Evolutionary conservation across 768 basidiomycete genomes (phyloP).

Genomic region (Grammothele lineata): DNA sequence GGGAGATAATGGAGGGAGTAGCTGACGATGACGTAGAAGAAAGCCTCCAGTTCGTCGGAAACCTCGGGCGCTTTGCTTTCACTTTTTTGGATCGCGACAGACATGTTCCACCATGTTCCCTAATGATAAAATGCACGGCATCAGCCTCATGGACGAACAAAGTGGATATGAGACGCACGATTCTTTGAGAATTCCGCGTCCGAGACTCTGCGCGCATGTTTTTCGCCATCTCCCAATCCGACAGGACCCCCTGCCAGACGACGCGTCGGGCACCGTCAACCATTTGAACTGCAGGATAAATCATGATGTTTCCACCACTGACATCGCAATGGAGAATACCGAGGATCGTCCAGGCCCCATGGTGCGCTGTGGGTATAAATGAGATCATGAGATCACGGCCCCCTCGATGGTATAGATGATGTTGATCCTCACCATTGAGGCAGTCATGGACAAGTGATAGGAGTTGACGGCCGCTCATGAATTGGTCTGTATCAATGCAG

Average conservation of each 20-base stretch:
- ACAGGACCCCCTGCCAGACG: neutral
- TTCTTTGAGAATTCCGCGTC: neutral
- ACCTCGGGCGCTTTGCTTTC: neutral
- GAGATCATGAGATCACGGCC: too few species aligned
- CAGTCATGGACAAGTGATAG: too few species aligned
- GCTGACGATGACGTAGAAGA: constrained; percentile 5
- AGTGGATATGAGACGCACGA: too few species aligned
- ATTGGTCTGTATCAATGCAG: neutral
- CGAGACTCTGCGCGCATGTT: neutral
- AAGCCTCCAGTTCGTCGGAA: constrained; percentile 2
- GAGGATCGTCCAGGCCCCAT: neutral
- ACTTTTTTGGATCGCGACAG: neutral
- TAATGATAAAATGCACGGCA: neutral
- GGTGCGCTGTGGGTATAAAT: neutral
- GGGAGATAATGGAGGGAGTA: neutral
- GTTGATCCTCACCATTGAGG: too few species aligned
- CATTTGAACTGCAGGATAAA: neutral
- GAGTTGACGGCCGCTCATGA: too few species aligned
- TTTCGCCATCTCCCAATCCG: constrained; percentile 1
- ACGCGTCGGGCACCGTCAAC: neutral
- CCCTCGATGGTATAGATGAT: too few species aligned
- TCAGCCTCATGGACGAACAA: too few species aligned
- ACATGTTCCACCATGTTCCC: constrained; percentile 2
- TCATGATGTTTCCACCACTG: constrained; percentile 2
- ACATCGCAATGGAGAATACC: neutral